Evolutionary conservation across 129 eudicot species (phyloP).

Genomic region (Lactuca saligna): DNA sequence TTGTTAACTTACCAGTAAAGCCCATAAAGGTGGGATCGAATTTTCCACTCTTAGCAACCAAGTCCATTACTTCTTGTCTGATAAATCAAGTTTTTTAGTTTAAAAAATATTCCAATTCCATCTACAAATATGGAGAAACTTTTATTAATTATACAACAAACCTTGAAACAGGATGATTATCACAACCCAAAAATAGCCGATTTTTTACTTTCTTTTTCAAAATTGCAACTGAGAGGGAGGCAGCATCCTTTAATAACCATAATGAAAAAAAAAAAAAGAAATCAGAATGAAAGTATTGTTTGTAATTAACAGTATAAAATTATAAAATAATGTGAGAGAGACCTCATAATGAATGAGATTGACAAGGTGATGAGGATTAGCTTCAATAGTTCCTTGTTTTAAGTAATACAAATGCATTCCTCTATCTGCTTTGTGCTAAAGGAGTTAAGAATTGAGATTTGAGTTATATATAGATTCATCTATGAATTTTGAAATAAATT

Average conservation of each 20-base stretch:
- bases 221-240: slow-evolving; percentile 70
- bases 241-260: slow-evolving; percentile 64
- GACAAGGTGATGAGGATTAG: slow-evolving; percentile 82
- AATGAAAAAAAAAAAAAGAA: not conserved
- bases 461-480: slow-evolving; percentile 3
- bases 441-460: slow-evolving; percentile 62
- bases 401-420: slow-evolving; percentile 88
- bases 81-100: slow-evolving; percentile 12
- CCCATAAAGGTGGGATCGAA: slow-evolving; percentile 61
- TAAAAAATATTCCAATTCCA: not conserved
- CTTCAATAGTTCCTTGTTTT: slow-evolving; percentile 59
- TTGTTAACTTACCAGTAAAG: slow-evolving; percentile 59
- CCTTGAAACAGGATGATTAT: slow-evolving; percentile 93
- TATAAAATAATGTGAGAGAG: too few relatives aligned
- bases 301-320: too few relatives aligned
- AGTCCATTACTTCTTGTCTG: slow-evolving; percentile 91
- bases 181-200: slow-evolving; percentile 79
- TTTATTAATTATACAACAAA: slow-evolving; percentile 13
- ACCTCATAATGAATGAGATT: slow-evolving; percentile 98
- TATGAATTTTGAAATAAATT: not conserved
- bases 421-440: slow-evolving; percentile 68
- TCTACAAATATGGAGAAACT: not conserved
- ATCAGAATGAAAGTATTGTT: too few relatives aligned
- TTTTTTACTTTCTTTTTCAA: slow-evolving; percentile 70
- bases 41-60: slow-evolving; percentile 80